Percentiles rank a stretch among this genome's conserved stretches.
Evolutionary conservation across 2,329 filamentous ascomycete species (phyloP).

Genomic region (Fonsecaea erecta): DNA sequence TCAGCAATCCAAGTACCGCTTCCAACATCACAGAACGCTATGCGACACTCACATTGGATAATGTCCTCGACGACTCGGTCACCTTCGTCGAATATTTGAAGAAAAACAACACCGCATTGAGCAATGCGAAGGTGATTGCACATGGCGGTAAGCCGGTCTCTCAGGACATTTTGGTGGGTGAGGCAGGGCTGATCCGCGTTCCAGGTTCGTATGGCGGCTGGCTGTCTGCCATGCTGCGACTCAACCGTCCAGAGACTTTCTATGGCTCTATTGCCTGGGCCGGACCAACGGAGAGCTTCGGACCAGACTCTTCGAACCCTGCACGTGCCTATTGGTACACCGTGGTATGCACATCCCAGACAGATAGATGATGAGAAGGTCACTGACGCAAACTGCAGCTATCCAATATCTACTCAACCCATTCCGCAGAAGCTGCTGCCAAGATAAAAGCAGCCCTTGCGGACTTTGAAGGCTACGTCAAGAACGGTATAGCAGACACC

Average conservation of each 20-base stretch:
- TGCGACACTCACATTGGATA: constrained; percentile 19
- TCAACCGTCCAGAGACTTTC: constrained; percentile 21
- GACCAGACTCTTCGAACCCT: constrained; percentile 16
- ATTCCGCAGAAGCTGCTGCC: constrained; percentile 13
- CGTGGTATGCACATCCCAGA: neutral
- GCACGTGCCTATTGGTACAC: constrained; percentile 21
- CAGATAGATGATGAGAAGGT: neutral
- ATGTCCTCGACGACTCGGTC: constrained; percentile 23
- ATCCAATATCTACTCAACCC: constrained; percentile 13
- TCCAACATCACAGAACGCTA: constrained; percentile 3
- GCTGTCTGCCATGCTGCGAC: constrained; percentile 16
- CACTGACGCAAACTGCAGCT: neutral
- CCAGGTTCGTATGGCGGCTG: constrained; percentile 12
- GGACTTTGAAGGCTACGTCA: neutral
- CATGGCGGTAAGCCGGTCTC: constrained; percentile 9
- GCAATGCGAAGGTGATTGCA: constrained; percentile 23
- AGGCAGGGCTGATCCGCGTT: neutral
- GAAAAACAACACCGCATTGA: constrained; percentile 7
- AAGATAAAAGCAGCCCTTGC: constrained; percentile 18
- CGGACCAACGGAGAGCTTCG: constrained; percentile 12
- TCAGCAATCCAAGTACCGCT: constrained; percentile 21
- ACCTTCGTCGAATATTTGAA: constrained; percentile 19
- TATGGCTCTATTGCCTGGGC: constrained; percentile 20
- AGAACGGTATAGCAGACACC: neutral
- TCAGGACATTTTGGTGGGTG: neutral